phyloP scores from a whole-genome alignment of 1,284 basidiomycete species.

The Taiwanofungus camphoratus region DNA sequence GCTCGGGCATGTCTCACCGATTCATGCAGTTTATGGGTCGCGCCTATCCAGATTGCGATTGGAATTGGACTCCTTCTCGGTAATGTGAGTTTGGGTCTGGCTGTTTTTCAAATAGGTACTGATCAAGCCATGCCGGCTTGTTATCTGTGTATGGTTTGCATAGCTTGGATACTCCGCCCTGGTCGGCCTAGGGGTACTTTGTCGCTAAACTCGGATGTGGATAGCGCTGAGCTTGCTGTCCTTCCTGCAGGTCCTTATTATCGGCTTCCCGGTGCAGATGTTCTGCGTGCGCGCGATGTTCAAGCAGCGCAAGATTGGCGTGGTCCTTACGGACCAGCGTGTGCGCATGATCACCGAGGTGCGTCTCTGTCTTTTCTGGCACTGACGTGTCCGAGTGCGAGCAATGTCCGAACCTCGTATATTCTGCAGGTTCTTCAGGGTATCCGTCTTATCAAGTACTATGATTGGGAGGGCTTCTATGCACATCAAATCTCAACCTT shows the following conservation, averaged over 20 bases:
- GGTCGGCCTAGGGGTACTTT: conserved; percentile 56
- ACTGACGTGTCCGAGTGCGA: background rate
- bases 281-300: conserved; percentile 64
- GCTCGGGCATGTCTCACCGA: no score
- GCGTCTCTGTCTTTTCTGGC: background rate
- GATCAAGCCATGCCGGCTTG: no score
- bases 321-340: conserved; percentile 69
- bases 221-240: background rate
- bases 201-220: conserved; percentile 7
- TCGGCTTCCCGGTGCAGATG: conserved; percentile 60
- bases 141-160: conserved; percentile 18
- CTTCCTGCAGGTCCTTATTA: conserved; percentile 38
- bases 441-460: conserved; percentile 56
- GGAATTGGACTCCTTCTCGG: conserved; percentile 62
- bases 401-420: background rate
- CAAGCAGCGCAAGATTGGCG: conserved; percentile 54
- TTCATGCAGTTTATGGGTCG: conserved; percentile 46
- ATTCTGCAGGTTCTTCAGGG: conserved; percentile 55
- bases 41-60: conserved; percentile 56
- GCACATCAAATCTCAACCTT: conserved; percentile 43
- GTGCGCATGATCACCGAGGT: conserved; percentile 62
- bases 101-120: background rate
- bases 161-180: conserved; percentile 66
- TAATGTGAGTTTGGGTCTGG: conserved; percentile 34
- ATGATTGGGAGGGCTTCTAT: conserved; percentile 64